Evolutionary conservation across 139 green algal genomes (phyloP).

Genomic region (Volvox reticuliferus): DNA sequence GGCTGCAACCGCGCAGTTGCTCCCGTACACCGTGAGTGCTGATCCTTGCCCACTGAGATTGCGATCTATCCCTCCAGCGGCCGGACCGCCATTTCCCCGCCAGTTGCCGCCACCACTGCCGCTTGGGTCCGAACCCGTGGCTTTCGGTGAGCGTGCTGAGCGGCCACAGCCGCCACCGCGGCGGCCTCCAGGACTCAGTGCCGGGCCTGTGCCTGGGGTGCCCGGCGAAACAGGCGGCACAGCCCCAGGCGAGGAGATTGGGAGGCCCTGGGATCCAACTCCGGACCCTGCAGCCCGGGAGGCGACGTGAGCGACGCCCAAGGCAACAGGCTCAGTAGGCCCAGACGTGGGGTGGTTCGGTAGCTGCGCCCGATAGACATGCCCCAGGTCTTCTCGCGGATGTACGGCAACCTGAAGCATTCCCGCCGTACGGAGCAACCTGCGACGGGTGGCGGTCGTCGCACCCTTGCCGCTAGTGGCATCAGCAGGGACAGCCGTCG

Average conservation of each 20-base stretch:
- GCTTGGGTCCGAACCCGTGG: neutral
- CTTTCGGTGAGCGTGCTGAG: neutral
- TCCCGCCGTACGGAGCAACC: neutral
- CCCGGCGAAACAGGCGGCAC: neutral
- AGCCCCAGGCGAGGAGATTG: neutral
- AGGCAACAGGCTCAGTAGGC: neutral
- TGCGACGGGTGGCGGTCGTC: neutral
- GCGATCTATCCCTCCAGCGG: neutral
- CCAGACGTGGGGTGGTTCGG: neutral
- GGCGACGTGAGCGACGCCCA: neutral
- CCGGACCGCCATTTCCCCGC: neutral
- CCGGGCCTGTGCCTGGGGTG: neutral
- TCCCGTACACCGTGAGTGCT: neutral
- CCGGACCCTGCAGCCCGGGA: neutral
- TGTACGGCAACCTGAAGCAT: constrained; percentile 7
- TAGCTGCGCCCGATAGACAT: neutral
- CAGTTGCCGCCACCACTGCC: neutral
- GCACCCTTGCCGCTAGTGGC: neutral
- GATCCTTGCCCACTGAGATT: neutral
- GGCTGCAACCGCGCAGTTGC: no score
- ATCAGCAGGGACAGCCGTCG: neutral
- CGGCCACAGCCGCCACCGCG: neutral
- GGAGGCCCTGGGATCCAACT: neutral
- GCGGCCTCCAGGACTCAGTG: neutral
- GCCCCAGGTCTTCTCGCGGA: constrained; percentile 6